Base-by-base conservation (phyloP, 1,139 yeast genomes). In the Nakaseomyces kungkrabaensis region DNA sequence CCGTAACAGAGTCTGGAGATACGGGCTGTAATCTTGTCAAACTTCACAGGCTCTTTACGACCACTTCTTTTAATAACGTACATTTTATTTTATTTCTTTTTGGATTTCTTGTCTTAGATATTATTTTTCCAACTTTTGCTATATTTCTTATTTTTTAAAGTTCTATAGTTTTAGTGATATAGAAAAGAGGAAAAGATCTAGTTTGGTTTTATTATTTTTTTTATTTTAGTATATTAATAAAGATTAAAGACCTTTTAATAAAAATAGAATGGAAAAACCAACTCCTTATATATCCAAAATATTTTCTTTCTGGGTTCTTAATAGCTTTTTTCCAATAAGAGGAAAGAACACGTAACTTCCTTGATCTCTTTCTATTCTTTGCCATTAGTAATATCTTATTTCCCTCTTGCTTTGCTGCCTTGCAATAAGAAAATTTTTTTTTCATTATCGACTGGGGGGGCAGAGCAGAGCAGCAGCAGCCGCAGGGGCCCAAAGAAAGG, bases 41-140 rank as follows among this genome's bases (percentile, higher is more conserved):
- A 85, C 66, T 85, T 79, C 54, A 87, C 95, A 50, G 88, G 89
- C 70, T 87, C 95, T 68, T 82, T 79, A 64, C 84, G 86, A 54
- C 96, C 96, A 70, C 85, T 81, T 72, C 84, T 74, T 68, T 79
- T 79, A 34, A 52, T 46, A 46, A 58, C 61, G 46, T 46, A 58
- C 61, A 58, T 58, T 47, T 2, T 49, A 25, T 38, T 13, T 4
- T 36, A 17, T 36, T 36, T n/a, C n/a, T 36, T 36, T 36, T 7
- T 38, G 8, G 7, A 11, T 8, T 4, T 36, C 11, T 34, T 34
- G 7, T 37, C 13, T 37, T 6, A 37, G 13, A 37, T 34, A 7
- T 34, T 34, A 6, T 9, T n/a, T 13, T 9, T 8, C 11, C 17
- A 4, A 4, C 24, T 25, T 37, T 37, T 22, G 25, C 40, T 11